Base-by-base conservation (phyloP, 495 filamentous ascomycete species). In the Trichocladium antarcticum region DNA sequence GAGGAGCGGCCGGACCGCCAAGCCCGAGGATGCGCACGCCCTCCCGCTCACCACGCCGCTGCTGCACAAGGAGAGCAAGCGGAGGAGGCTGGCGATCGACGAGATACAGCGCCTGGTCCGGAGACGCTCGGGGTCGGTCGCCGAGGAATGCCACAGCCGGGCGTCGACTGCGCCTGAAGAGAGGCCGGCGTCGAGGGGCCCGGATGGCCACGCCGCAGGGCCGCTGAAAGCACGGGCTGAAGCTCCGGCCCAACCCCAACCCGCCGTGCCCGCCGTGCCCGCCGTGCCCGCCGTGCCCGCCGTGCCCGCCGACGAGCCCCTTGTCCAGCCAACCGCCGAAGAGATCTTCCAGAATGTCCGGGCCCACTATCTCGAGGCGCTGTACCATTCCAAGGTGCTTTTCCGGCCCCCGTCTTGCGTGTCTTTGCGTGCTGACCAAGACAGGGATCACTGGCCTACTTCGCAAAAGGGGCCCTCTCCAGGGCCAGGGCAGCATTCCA, bases 401-500 rank as follows among this genome's bases (percentile, higher is more conserved):
- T 37, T 12, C 29, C 2, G 1, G 6, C 16, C 6, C 11, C 20
- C 3, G 1, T 55, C 12, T 39, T 40, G 21, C 16, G 16, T 42
- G 31, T 45, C 11, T 3, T 32, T 32, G 31, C 31, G 27, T 12
- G 37, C 60, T 70, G 48, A 70, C 57, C 32, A 37, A n/a, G 11
- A 15, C 35, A 89, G 81, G 84, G 87, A 19, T 92, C 92, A 11
- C 68, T 97, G 57, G 93, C 90, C 54, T 98, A 95, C 63, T 98
- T 97, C 71, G 85, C 90, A 16, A 98, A 98, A 71, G 92, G 92
- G 1, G 88, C 92, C 4, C 72, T 97, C 17, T 85, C 93, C n/a
- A 78, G 88, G 57, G 87, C 86, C 17, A 77, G 92, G 45, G 82
- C 81, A 40, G 78, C 80, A 29, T 87, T 94, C 52, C 78, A 84